phyloP scores from a whole-genome alignment of 2,329 filamentous ascomycete genomes.

The Aspergillus felis region DNA sequence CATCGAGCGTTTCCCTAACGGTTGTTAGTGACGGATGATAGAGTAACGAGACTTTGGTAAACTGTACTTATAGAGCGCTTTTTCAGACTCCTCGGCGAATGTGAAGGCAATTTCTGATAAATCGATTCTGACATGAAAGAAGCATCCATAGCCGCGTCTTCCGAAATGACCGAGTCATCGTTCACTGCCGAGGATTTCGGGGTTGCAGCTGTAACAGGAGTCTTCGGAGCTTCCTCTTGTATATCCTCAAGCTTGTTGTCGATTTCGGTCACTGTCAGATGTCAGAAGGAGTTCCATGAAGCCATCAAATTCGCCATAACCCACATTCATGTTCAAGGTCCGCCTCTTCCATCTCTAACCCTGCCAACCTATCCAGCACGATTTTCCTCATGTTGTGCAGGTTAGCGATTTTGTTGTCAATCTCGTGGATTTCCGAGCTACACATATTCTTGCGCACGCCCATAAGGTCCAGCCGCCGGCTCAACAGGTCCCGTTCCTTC shows the following conservation, averaged over 20 bases:
- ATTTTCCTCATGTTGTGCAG: constrained; percentile 89
- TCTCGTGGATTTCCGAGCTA: constrained; percentile 90
- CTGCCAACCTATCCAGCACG: constrained; percentile 79
- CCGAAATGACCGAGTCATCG: constrained; percentile 51
- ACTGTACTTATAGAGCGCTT: constrained; percentile 41
- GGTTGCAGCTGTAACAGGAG: constrained; percentile 31
- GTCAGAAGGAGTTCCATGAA: constrained; percentile 1
- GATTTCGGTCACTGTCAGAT: constrained; percentile 49
- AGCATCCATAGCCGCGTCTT: constrained; percentile 50
- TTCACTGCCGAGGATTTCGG: constrained; percentile 34
- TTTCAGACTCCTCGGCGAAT: constrained; percentile 54
- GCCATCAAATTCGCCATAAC: constrained; percentile 28
- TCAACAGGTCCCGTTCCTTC: constrained; percentile 73
- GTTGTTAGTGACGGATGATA: constrained; percentile 31
- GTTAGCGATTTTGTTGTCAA: constrained; percentile 95
- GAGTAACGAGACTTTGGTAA: background rate
- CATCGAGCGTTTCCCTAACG: constrained; percentile 67
- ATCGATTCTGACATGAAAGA: constrained; percentile 97
- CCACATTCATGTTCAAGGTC: constrained; percentile 82
- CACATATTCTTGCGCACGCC: constrained; percentile 95
- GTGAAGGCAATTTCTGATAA: constrained; percentile 81
- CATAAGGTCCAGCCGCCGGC: constrained; percentile 86
- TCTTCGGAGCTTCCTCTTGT: constrained; percentile 46
- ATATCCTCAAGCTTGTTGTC: constrained; percentile 62
- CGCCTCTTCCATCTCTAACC: constrained; percentile 84